Evolutionary conservation across 2,329 filamentous ascomycete genomes (phyloP), one percentile per base, ranked within the genome.

Genomic region (Colletotrichum lentis): DNA sequence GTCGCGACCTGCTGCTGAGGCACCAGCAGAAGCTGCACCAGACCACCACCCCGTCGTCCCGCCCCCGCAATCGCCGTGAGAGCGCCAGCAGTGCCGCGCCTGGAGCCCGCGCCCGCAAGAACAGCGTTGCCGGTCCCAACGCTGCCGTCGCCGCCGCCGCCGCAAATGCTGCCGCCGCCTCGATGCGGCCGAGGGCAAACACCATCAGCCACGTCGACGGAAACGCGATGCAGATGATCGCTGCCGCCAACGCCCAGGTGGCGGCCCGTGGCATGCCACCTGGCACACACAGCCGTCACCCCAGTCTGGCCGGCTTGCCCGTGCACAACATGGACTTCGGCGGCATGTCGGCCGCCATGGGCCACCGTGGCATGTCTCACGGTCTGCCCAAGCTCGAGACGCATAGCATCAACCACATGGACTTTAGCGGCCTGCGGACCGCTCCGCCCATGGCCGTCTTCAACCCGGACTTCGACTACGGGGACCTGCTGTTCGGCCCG

Each of bases 21-120:
- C 96, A 99, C 80, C 96, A 99, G 85, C 96, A 99, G 84, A 99
- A 99, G 84, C 87, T 99, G 55, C 96, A 99, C 78, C 93, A 97
- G 85, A 93, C 93, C 31, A 92, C 93, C 14, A 94, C 94, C 0
- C 92, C 96, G 6, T 94, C 94, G 6, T 91, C 94, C 53, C 89
- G 94, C 69, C 94, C 94, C 53, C 89, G 94, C 73, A 94, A 93
- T 73, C 91, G 95, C 72, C 88, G 96, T 72, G 96, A 98, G 81
- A 98, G 96, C 79, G 91, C 91, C 69, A 93, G 91, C 62, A 88
- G 91, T 69, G 62, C 67, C 35, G 88, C 90, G 10, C 86, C 88
- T 16, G 86, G 85, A 39, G 84, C 90, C 72, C 87, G 94, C 69
- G 93, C 95, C 64, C 91, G 96, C 69, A 98, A 98, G 83, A 97